These are phyloP conservation scores for Dactylonectria macrodidyma DNA, from an alignment of 2,329 filamentous ascomycete species.

Conservation along the genomic window DNA sequence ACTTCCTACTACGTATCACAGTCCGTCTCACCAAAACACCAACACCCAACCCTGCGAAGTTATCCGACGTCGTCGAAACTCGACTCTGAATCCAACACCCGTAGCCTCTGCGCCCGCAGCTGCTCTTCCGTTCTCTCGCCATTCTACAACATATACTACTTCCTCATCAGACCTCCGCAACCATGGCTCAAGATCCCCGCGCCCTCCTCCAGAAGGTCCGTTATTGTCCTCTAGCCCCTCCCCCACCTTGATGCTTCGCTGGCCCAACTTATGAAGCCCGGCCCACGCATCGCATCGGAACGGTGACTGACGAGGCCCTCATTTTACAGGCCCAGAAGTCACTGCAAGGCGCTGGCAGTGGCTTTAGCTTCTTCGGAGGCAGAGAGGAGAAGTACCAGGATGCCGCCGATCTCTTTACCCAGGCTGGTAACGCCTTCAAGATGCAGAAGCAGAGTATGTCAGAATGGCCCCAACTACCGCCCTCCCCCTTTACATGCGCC, in stretches of 20 bases:
- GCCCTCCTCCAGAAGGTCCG: slow-evolving; percentile 83
- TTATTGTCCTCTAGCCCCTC: slow-evolving; percentile 30
- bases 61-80: slow-evolving; percentile 8
- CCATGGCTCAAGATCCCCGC: slow-evolving; percentile 84
- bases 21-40: slow-evolving; percentile 14
- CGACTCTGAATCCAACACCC: slow-evolving; percentile 30
- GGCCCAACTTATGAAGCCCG: slow-evolving; percentile 18
- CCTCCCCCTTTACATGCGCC: not conserved
- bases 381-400: slow-evolving; percentile 90
- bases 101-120: slow-evolving; percentile 37
- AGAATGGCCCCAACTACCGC: not conserved
- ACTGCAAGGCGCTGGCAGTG: slow-evolving; percentile 79
- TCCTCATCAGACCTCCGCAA: slow-evolving; percentile 29
- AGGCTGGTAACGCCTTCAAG: slow-evolving; percentile 93
- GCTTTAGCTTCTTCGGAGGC: slow-evolving; percentile 92
- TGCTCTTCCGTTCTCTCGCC: slow-evolving; percentile 18
- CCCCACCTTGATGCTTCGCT: slow-evolving; percentile 38
- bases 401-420: slow-evolving; percentile 88
- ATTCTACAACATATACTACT: slow-evolving; percentile 26
- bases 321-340: slow-evolving; percentile 85
- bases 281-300: not conserved
- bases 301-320: slow-evolving; percentile 7
- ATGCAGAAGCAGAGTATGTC: slow-evolving; percentile 85
- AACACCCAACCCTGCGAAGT: slow-evolving; percentile 14
- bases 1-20: slow-evolving; percentile 31